Conservation (phyloP, 1,284 basidiomycete genomes). For the Sparassis latifolia region DNA sequence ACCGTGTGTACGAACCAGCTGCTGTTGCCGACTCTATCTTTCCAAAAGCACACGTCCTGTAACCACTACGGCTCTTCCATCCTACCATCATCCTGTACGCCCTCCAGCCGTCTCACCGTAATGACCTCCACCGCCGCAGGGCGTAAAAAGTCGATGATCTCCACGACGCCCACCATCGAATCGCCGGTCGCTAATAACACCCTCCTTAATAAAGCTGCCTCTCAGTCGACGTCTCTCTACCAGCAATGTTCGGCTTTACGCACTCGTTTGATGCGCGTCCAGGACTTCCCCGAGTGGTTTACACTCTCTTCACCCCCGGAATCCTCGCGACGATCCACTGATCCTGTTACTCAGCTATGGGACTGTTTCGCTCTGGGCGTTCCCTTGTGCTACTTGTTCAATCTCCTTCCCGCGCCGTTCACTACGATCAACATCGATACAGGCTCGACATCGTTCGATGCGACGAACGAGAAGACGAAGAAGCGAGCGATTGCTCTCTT, state of each 20-base stretch:
- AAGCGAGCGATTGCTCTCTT: conserved; percentile 78
- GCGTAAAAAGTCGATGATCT: conserved; percentile 76
- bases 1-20: conserved; percentile 4
- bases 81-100: conserved; percentile 1
- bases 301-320: conserved; percentile 47
- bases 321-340: conserved; percentile 63
- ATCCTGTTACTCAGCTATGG: conserved; percentile 91
- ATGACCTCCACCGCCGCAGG: conserved; percentile 71
- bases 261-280: conserved; percentile 67
- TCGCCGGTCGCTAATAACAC: conserved; percentile 71
- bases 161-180: conserved; percentile 61
- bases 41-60: conserved; percentile 6
- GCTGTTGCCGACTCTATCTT: background rate
- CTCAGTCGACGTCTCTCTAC: conserved; percentile 77
- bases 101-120: conserved; percentile 13
- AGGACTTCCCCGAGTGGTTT: conserved; percentile 67
- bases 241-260: conserved; percentile 80
- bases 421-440: conserved; percentile 67
- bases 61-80: conserved; percentile 3
- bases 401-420: conserved; percentile 71
- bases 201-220: conserved; percentile 80
- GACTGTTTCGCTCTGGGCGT: conserved; percentile 90
- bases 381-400: conserved; percentile 93
- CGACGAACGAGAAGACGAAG: conserved; percentile 69
- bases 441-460: conserved; percentile 55